A percentile compares a stretch with the other conserved stretches of the same genome.
Conservation (phyloP, 108 stramenopile genomes). For the Phaeodactylum tricornutum region DNA sequence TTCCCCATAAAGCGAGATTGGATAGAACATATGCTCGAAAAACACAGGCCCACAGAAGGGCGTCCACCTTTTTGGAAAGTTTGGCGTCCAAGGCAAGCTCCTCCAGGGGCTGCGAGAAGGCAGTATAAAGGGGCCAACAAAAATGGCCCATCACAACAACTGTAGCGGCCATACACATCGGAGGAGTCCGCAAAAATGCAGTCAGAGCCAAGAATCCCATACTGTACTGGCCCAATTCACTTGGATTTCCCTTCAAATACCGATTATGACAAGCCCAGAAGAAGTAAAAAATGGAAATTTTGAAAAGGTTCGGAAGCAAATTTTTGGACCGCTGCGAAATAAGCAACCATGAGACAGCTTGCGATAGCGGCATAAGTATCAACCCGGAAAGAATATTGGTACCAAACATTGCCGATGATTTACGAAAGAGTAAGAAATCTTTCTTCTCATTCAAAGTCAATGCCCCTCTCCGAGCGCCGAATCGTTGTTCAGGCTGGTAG, state of each 20-base stretch:
- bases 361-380: slow-evolving; percentile 3
- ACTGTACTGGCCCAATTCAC: slow-evolving; percentile 6
- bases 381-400: too few relatives aligned
- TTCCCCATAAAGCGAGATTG: slow-evolving; percentile 5
- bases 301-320: slow-evolving; percentile 1
- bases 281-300: slow-evolving; percentile 9
- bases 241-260: not conserved
- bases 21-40: slow-evolving; percentile 7
- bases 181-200: not conserved
- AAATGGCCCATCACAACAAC: slow-evolving; percentile 8
- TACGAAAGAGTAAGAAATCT: too few relatives aligned
- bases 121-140: not conserved
- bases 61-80: not conserved
- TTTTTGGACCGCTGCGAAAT: not conserved
- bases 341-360: slow-evolving; percentile 1
- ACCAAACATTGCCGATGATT: too few relatives aligned
- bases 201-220: not conserved
- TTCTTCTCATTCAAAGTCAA: too few relatives aligned
- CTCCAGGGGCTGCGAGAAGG: not conserved
- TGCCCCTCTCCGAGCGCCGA: too few relatives aligned
- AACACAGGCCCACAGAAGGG: slow-evolving; percentile 3
- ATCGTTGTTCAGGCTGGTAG: too few relatives aligned
- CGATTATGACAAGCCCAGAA: slow-evolving; percentile 10
- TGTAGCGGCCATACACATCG: not conserved
- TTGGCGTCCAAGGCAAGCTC: not conserved